Base-by-base conservation (phyloP, 2,329 filamentous ascomycete species). In the Colletotrichum filicis region DNA sequence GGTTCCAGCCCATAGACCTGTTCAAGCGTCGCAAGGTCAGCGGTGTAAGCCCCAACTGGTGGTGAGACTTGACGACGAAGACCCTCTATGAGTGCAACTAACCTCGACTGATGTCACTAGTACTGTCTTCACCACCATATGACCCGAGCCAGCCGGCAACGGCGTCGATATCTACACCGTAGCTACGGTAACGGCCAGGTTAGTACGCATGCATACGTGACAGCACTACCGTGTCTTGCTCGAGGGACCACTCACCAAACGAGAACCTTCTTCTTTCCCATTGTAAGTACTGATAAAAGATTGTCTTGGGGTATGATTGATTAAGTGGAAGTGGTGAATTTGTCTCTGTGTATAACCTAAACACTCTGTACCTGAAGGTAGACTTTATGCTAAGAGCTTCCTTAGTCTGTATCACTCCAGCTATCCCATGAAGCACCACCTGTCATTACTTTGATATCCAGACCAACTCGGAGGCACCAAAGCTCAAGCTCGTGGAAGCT, bases 61-160 rank as follows among this genome's bases (percentile, higher is more conserved):
- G 14, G 5, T n/a, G 19, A 14, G 35, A 28, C 30, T 32, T 32
- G 30, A 32, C 35, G 12, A 4, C 9, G 5, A n/a, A 16, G 22
- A 26, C 19, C 7, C 7, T 22, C 42, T 7, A 9, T 11, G 16
- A 22, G 8, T 4, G 8, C 7, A 5, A 66, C 49, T 77, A 8
- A 89, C 91, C 92, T 86, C 92, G 86, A 78, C 89, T 92, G 75
- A 95, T 94, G 76, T 95, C 93, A 78, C 87, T 93, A 1, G 89
- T 90, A 14, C 89, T 92, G 78, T 95, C 92, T 79, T 94, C 88
- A 52, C 93, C 92, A 16, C 92, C 92, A 77, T 95, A 95, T 0
- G 90, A 93, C 1, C 93, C 93, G 0, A 94, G 85, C 93, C 93
- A 95, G 12, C 92, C 92, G 1, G 92, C 90, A 1, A 94, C 91